Evolutionary conservation across 2,329 filamentous ascomycete genomes (phyloP).

Genomic region (Fusarium lyarnte): DNA sequence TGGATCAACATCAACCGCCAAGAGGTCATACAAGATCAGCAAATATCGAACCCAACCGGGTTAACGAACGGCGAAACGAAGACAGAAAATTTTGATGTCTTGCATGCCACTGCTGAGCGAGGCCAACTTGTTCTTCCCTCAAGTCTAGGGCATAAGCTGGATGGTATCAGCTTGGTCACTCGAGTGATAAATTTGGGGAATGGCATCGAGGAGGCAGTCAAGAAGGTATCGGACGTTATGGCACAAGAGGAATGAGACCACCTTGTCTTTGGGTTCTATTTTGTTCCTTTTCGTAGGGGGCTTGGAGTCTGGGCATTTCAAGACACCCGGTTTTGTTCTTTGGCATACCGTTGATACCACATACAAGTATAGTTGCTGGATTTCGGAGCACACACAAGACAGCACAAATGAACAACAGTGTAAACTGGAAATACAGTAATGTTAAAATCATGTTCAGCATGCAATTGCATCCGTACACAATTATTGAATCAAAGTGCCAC

Average conservation of each 20-base stretch:
- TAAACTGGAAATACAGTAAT: background rate
- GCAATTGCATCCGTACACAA: background rate
- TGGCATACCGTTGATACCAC: background rate
- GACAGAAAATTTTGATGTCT: background rate
- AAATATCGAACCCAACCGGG: background rate
- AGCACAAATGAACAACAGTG: background rate
- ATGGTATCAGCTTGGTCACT: background rate
- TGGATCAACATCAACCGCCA: constrained; percentile 17
- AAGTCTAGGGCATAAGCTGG: background rate
- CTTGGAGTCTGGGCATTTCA: background rate
- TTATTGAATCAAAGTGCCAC: background rate
- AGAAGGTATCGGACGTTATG: background rate
- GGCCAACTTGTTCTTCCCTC: background rate
- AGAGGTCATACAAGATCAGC: background rate
- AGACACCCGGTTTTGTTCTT: background rate
- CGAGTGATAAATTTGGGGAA: background rate
- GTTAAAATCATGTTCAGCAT: background rate
- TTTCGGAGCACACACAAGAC: background rate
- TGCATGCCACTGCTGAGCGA: background rate
- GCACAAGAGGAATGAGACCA: background rate
- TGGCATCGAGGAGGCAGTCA: background rate
- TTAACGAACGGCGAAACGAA: background rate
- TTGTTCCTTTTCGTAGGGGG: background rate
- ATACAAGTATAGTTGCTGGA: background rate
- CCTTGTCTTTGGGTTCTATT: background rate